These are phyloP conservation scores for Diaporthe aspalathi DNA, from an alignment of 2,329 filamentous ascomycete genomes.

Conservation along the genomic window DNA sequence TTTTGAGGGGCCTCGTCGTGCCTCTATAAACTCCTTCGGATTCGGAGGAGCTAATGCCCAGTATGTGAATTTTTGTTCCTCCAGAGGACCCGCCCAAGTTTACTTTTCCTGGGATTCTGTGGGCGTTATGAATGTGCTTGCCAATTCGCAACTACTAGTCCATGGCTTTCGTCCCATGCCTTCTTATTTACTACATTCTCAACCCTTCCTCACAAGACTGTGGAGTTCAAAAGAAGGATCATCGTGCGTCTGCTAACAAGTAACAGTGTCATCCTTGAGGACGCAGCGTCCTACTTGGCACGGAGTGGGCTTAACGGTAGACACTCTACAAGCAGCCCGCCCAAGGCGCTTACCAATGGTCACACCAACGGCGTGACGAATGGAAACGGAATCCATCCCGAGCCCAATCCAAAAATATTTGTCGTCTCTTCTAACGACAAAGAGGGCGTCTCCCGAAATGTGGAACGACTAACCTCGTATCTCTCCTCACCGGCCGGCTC, in stretches of 20 bases:
- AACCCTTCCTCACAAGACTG: too few relatives aligned
- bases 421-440: conserved; percentile 23
- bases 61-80: background rate
- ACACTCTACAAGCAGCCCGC: background rate
- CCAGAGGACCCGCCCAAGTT: too few relatives aligned
- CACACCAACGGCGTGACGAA: background rate
- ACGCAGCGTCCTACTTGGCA: too few relatives aligned
- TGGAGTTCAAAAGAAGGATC: too few relatives aligned
- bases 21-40: conserved; percentile 16
- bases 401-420: background rate
- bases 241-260: too few relatives aligned
- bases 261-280: too few relatives aligned
- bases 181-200: background rate
- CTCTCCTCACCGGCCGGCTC: conserved; percentile 13
- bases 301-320: too few relatives aligned
- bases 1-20: background rate
- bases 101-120: background rate
- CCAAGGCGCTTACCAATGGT: background rate
- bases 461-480: background rate
- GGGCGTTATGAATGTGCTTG: background rate
- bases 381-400: background rate
- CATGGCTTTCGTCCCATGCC: background rate
- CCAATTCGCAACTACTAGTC: background rate
- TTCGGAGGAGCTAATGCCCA: conserved; percentile 11
- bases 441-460: background rate